Evolutionary conservation across 345 rosid genomes (phyloP).

Genomic region (Excoecaria cochinchinensis): DNA sequence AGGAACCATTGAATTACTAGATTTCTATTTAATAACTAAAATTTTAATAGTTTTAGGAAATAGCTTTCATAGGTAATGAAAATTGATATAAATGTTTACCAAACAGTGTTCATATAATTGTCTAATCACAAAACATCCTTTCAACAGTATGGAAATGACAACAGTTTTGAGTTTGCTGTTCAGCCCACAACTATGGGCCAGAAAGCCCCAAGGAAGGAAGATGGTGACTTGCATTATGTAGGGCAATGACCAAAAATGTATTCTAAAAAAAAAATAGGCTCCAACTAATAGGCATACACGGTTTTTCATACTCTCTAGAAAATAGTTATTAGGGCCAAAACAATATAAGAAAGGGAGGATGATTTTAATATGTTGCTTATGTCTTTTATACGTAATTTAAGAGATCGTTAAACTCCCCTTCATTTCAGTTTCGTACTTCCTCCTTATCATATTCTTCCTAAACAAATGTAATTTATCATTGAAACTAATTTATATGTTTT

Average conservation of each 20-base stretch:
- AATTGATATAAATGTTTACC: slow-evolving; percentile 1
- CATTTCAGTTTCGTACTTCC: not conserved
- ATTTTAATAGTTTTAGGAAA: not conserved
- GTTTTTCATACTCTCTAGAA: slow-evolving; percentile 1
- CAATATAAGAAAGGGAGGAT: not conserved
- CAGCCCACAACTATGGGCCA: not conserved
- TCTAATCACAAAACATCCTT: not conserved
- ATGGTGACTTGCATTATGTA: not conserved
- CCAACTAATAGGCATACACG: not conserved
- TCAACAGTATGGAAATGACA: not conserved
- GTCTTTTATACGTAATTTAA: not conserved
- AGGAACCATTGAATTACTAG: slow-evolving; percentile 5
- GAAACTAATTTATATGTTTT: not conserved
- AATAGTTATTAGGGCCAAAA: not conserved
- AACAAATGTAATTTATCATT: not conserved
- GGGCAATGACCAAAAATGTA: not conserved
- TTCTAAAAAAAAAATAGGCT: not conserved
- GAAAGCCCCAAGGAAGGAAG: not conserved
- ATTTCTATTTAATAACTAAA: not conserved
- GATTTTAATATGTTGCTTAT: not conserved
- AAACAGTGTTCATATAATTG: not conserved
- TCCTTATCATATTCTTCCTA: not conserved
- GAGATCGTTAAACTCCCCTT: not conserved
- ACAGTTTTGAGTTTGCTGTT: not conserved
- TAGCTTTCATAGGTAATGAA: not conserved